Evolutionary conservation across 2,329 filamentous ascomycete species (phyloP).

Genomic region (Podosphaera fusca): DNA sequence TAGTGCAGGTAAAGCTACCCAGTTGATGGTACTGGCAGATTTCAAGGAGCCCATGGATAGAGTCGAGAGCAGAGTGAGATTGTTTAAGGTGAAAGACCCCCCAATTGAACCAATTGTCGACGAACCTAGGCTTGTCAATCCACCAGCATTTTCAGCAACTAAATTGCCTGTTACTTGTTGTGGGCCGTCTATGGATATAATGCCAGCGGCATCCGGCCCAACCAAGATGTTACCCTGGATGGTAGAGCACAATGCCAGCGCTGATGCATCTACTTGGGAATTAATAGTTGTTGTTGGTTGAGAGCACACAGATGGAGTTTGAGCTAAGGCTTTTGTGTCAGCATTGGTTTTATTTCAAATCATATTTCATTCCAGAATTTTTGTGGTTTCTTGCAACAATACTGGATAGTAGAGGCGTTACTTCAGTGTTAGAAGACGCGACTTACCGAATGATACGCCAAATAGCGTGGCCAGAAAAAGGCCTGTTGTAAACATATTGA

Average conservation of each 20-base stretch:
- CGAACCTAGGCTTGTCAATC: conserved; percentile 40
- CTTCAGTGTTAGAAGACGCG: too few relatives aligned
- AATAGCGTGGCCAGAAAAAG: neutral
- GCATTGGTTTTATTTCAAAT: too few relatives aligned
- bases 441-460: neutral
- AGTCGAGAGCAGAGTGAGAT: conserved; percentile 42
- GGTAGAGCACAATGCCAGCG: conserved; percentile 12
- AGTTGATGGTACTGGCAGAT: conserved; percentile 42
- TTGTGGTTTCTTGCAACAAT: too few relatives aligned
- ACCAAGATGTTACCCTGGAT: conserved; percentile 16
- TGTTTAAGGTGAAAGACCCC: conserved; percentile 44
- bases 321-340: neutral
- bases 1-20: conserved; percentile 45
- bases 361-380: too few relatives aligned
- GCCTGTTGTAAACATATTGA: neutral
- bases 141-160: conserved; percentile 33
- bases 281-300: conserved; percentile 14
- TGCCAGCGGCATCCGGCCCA: conserved; percentile 11
- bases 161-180: conserved; percentile 33
- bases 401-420: too few relatives aligned
- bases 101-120: conserved; percentile 39
- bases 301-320: conserved; percentile 11
- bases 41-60: conserved; percentile 44
- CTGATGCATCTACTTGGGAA: conserved; percentile 13
- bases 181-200: conserved; percentile 36